phyloP scores from a whole-genome alignment of 2,329 filamentous ascomycete genomes.

The Coleophoma crateriformis region DNA sequence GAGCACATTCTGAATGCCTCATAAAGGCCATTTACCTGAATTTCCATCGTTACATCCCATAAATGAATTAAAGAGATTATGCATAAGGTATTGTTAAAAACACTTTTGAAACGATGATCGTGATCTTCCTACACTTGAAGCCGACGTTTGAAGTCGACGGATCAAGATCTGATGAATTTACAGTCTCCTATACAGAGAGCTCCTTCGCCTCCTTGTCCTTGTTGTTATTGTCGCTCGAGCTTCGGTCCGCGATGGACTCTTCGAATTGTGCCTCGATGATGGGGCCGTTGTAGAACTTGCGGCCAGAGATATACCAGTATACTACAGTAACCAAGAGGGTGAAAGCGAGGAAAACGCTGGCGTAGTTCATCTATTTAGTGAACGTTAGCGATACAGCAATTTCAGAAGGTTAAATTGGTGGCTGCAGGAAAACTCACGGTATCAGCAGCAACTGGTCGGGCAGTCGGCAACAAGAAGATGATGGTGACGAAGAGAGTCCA shows the following conservation, averaged over 20 bases:
- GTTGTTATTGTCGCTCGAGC: background rate
- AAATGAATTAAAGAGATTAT: too few species aligned
- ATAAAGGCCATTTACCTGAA: too few species aligned
- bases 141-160: too few species aligned
- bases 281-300: conserved; percentile 43
- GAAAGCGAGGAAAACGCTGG: conserved; percentile 40
- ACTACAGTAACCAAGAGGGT: conserved; percentile 36
- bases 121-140: too few species aligned
- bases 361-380: conserved; percentile 45
- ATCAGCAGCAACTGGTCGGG: conserved; percentile 36
- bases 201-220: background rate
- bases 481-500: conserved; percentile 49
- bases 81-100: too few species aligned
- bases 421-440: conserved; percentile 29
- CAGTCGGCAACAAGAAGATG: conserved; percentile 48
- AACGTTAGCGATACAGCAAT: background rate
- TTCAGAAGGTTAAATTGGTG: background rate
- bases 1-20: too few species aligned
- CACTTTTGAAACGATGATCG: too few species aligned
- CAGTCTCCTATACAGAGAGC: background rate
- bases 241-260: conserved; percentile 2
- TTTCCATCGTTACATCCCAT: too few species aligned
- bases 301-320: conserved; percentile 41
- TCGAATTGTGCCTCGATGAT: conserved; percentile 18
- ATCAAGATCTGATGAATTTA: too few species aligned